These are phyloP conservation scores for Neurospora africana DNA, from an alignment of 495 filamentous ascomycete species.

Conservation along the genomic window DNA sequence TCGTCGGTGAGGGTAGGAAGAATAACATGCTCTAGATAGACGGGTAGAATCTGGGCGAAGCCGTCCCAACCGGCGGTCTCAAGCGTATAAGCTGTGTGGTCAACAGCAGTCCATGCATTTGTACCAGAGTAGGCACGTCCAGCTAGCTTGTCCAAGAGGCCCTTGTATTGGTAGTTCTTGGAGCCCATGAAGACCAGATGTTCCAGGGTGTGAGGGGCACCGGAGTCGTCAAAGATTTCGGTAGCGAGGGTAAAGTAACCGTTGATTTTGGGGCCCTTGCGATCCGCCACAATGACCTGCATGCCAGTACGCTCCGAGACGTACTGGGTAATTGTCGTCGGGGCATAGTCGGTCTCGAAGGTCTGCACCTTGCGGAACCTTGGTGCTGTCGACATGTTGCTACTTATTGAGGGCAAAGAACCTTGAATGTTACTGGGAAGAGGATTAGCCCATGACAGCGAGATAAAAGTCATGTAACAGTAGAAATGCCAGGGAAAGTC, in stretches of 20 bases:
- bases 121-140: conserved; percentile 86
- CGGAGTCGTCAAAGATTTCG: conserved; percentile 94
- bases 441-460: conserved; percentile 12
- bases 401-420: conserved; percentile 8
- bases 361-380: conserved; percentile 76
- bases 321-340: conserved; percentile 74
- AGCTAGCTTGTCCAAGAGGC: conserved; percentile 85
- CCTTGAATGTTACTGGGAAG: conserved; percentile 10
- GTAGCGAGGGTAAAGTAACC: conserved; percentile 94
- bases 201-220: conserved; percentile 90
- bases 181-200: conserved; percentile 98
- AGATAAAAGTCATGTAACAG: neutral
- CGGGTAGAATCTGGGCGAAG: conserved; percentile 84
- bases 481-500: neutral
- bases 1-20: conserved; percentile 86
- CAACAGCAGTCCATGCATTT: conserved; percentile 92
- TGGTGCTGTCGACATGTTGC: conserved; percentile 27
- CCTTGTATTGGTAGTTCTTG: conserved; percentile 87
- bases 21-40: conserved; percentile 93
- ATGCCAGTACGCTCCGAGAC: conserved; percentile 76
- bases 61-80: conserved; percentile 94
- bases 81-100: conserved; percentile 94
- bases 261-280: conserved; percentile 84
- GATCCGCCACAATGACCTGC: conserved; percentile 83
- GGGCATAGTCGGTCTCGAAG: conserved; percentile 82